These are phyloP conservation scores for Dothistroma septosporum DNA, from an alignment of 2,329 filamentous ascomycete genomes.

Conservation along the genomic window DNA sequence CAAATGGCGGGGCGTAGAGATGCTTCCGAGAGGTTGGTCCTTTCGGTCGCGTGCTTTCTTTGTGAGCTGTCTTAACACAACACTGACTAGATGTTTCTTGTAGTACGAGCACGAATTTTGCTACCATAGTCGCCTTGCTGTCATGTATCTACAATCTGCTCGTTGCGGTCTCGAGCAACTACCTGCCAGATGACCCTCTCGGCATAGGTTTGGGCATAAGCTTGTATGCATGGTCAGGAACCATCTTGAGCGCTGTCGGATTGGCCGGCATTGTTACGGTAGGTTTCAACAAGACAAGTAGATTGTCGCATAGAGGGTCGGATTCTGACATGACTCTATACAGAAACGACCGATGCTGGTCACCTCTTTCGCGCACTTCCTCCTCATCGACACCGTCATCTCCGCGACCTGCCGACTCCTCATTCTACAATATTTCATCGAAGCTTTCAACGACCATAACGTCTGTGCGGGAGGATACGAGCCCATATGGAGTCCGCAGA, in stretches of 20 bases:
- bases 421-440: conserved; percentile 25
- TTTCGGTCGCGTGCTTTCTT: background rate
- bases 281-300: conserved; percentile 7
- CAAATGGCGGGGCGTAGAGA: conserved; percentile 1
- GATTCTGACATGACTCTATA: background rate
- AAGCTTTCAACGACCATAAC: conserved; percentile 24
- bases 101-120: conserved; percentile 13
- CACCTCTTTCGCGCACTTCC: conserved; percentile 26
- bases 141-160: conserved; percentile 26
- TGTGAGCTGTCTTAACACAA: background rate
- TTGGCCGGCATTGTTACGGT: conserved; percentile 25
- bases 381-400: conserved; percentile 27
- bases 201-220: conserved; percentile 25
- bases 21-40: background rate
- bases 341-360: conserved; percentile 23
- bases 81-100: background rate
- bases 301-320: background rate
- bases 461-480: conserved; percentile 22
- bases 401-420: conserved; percentile 24
- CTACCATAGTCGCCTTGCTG: conserved; percentile 22
- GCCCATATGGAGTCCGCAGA: conserved; percentile 19
- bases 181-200: conserved; percentile 29
- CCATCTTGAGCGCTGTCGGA: conserved; percentile 23
- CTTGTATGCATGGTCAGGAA: conserved; percentile 29
- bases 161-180: conserved; percentile 24